These are phyloP conservation scores for Didymella segeticola DNA, from an alignment of 2,329 filamentous ascomycete genomes.

Conservation along the genomic window DNA sequence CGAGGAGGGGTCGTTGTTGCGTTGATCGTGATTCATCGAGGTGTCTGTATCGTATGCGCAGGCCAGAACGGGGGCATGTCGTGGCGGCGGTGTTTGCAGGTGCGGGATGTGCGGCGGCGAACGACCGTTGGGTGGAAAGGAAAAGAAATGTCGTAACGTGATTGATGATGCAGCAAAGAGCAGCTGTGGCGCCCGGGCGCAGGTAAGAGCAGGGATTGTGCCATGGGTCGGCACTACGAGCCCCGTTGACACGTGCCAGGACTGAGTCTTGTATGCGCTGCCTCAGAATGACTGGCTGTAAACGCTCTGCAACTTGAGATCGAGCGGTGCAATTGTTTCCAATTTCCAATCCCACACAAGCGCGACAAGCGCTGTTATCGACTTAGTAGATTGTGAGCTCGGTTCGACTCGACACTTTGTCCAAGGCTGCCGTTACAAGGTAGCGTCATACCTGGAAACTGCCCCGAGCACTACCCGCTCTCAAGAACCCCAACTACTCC, in stretches of 20 bases:
- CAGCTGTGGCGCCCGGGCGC: conserved; percentile 17
- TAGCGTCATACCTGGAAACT: conserved; percentile 18
- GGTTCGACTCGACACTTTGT: too few relatives aligned
- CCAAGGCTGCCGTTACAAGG: conserved; percentile 8
- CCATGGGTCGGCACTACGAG: conserved; percentile 8
- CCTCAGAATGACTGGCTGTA: not conserved
- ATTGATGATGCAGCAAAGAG: conserved; percentile 20
- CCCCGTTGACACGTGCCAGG: conserved; percentile 14
- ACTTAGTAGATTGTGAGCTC: not conserved
- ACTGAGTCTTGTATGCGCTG: not conserved
- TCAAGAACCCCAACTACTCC: conserved; percentile 6
- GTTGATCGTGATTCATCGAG: conserved; percentile 41
- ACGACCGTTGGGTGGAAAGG: conserved; percentile 13
- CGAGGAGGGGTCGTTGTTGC: conserved; percentile 26
- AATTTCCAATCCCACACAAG: not conserved
- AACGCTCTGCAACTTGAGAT: not conserved
- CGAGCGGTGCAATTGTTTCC: conserved; percentile 2
- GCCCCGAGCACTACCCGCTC: conserved; percentile 7
- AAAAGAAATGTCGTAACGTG: conserved; percentile 27
- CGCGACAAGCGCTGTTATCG: conserved; percentile 9
- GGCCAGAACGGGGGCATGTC: conserved; percentile 39
- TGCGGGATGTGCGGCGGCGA: conserved; percentile 18
- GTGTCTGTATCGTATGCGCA: conserved; percentile 22
- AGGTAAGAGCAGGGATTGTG: conserved; percentile 4
- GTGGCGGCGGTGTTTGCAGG: conserved; percentile 23